phyloP scores from a whole-genome alignment of 2,329 filamentous ascomycete genomes.

The Anthostomella pinea region DNA sequence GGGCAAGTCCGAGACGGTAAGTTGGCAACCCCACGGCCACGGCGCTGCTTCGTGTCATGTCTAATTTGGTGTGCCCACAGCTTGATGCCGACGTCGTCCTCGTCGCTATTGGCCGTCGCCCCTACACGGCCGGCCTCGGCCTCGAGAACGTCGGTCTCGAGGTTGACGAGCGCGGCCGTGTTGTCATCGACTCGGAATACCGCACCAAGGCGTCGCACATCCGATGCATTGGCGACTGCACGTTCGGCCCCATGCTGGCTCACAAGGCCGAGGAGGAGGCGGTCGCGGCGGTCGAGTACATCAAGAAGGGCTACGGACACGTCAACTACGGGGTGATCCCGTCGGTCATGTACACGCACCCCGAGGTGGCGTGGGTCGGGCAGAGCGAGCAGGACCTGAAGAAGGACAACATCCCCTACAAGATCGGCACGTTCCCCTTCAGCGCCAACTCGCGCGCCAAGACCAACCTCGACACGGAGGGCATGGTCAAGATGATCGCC shows the following conservation, averaged over 20 bases:
- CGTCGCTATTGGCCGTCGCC: conserved; percentile 92
- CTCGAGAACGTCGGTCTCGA: conserved; percentile 93
- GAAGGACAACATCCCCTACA: conserved; percentile 85
- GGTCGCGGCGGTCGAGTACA: conserved; percentile 92
- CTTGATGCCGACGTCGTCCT: conserved; percentile 94
- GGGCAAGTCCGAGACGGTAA: conserved; percentile 86
- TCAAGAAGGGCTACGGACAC: conserved; percentile 96
- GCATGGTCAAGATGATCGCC: conserved; percentile 93
- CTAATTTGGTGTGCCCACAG: conserved; percentile 40
- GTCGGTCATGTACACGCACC: conserved; percentile 99
- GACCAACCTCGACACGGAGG: conserved; percentile 96
- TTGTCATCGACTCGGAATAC: conserved; percentile 98
- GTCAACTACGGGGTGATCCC: conserved; percentile 99
- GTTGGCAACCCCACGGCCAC: conserved; percentile 30
- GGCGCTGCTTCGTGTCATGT: conserved; percentile 8
- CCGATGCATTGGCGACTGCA: conserved; percentile 91
- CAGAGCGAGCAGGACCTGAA: conserved; percentile 97
- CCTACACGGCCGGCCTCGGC: conserved; percentile 87
- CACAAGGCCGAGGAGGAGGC: conserved; percentile 99
- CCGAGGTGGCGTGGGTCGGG: conserved; percentile 97
- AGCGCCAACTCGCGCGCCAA: conserved; percentile 97
- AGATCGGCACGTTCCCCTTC: conserved; percentile 93
- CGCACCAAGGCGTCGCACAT: conserved; percentile 97
- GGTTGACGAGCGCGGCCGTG: conserved; percentile 85
- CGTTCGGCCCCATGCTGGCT: conserved; percentile 97